phyloP scores from a whole-genome alignment of 345 rosid species.

The Orychophragmus violaceus region DNA sequence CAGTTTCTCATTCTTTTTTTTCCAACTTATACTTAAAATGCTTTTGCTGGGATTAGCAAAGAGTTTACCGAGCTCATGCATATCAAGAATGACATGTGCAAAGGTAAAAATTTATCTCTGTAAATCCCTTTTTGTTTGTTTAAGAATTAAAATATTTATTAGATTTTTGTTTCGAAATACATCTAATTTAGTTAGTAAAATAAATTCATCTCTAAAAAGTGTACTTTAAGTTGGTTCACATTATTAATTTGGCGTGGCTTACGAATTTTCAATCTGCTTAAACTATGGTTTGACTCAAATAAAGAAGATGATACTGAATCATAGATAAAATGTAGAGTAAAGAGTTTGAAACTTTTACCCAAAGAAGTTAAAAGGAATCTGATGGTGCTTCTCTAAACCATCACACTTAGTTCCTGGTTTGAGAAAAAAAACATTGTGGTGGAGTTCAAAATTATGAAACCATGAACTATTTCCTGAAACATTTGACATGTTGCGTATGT shows the following conservation, averaged over 20 bases:
- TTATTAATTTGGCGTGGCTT: constrained; percentile 28
- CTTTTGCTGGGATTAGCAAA: no score
- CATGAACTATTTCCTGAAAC: background rate
- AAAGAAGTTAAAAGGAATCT: constrained; percentile 46
- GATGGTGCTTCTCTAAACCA: constrained; percentile 33
- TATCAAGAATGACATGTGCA: no score
- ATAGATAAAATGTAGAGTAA: background rate
- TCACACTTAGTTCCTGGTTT: constrained; percentile 45
- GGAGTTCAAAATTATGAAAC: background rate
- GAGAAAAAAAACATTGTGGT: background rate
- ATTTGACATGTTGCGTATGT: no score
- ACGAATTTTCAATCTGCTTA: constrained; percentile 54
- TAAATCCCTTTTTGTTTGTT: no score
- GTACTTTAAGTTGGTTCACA: constrained; percentile 37
- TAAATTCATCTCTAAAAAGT: constrained; percentile 8
- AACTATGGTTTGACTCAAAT: constrained; percentile 11
- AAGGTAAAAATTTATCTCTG: no score
- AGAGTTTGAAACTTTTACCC: constrained; percentile 40
- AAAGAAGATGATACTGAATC: no score
- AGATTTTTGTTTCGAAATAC: no score
- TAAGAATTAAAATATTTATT: no score
- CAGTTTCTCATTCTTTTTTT: no score
- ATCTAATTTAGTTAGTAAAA: no score
- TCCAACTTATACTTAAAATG: no score
- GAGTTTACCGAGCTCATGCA: no score